These are phyloP conservation scores for Hypericum androsaemum DNA, from an alignment of 345 rosid species.

Conservation along the genomic window DNA sequence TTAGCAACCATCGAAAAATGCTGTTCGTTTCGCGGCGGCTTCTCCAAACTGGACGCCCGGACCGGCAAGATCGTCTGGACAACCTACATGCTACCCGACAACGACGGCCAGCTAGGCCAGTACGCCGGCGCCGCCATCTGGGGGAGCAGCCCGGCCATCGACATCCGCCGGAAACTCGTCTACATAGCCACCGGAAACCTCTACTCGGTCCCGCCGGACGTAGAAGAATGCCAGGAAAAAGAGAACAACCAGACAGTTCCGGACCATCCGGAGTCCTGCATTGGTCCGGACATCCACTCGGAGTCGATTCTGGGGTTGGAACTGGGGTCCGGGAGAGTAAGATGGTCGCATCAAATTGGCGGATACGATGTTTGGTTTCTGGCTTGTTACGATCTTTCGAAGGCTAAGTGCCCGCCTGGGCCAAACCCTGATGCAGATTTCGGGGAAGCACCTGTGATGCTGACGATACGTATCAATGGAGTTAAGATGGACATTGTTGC, in stretches of 20 bases:
- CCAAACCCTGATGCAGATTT: constrained; percentile 29
- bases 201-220: constrained; percentile 20
- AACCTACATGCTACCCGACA: constrained; percentile 21
- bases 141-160: constrained; percentile 33
- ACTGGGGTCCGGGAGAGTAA: constrained; percentile 18
- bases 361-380: constrained; percentile 28
- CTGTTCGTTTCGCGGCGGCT: constrained; percentile 24
- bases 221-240: constrained; percentile 19
- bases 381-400: constrained; percentile 17
- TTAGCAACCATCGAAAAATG: constrained; percentile 10
- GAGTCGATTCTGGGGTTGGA: constrained; percentile 26
- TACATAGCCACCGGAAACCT: constrained; percentile 32
- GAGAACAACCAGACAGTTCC: constrained; percentile 25
- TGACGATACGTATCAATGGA: constrained; percentile 10
- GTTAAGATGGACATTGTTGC: constrained; percentile 12
- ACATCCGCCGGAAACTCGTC: constrained; percentile 15
- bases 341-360: constrained; percentile 24
- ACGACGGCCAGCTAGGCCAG: constrained; percentile 6
- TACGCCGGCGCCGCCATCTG: constrained; percentile 25
- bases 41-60: constrained; percentile 13
- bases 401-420: constrained; percentile 21
- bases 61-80: constrained; percentile 19
- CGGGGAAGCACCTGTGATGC: constrained; percentile 28
- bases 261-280: constrained; percentile 12
- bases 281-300: constrained; percentile 23